phyloP scores from a whole-genome alignment of 768 basidiomycete genomes.

The Antrodiella citrinella region DNA sequence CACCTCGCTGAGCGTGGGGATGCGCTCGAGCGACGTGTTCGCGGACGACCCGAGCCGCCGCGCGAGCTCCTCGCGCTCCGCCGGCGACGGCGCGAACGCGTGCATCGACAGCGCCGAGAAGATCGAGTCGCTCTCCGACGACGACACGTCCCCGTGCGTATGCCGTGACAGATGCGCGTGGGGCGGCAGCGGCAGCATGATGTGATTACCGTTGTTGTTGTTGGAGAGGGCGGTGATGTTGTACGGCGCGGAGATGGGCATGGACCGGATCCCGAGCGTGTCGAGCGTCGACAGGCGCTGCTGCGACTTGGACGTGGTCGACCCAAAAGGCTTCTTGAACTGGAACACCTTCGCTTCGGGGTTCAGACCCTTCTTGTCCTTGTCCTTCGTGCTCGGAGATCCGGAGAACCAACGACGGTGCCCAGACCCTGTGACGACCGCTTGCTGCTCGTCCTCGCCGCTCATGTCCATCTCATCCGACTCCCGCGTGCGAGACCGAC shows the following conservation, averaged over 20 bases:
- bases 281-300: neutral
- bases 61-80: conserved; percentile 78
- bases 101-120: conserved; percentile 42
- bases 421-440: conserved; percentile 22
- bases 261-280: conserved; percentile 15
- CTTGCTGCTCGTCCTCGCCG: conserved; percentile 10
- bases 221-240: conserved; percentile 18
- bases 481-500: conserved; percentile 12
- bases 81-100: conserved; percentile 83
- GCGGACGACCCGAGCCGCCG: conserved; percentile 69
- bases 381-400: conserved; percentile 36
- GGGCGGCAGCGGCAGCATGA: conserved; percentile 13
- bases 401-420: conserved; percentile 42
- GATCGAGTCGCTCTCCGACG: conserved; percentile 15
- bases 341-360: conserved; percentile 83
- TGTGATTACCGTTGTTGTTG: conserved; percentile 6
- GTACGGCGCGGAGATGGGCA: conserved; percentile 10
- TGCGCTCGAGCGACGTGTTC: conserved; percentile 68
- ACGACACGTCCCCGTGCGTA: neutral
- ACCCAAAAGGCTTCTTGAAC: conserved; percentile 18
- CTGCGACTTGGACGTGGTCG: neutral
- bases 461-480: conserved; percentile 11
- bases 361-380: conserved; percentile 63
- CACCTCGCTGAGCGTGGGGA: conserved; percentile 73
- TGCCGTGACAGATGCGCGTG: neutral